Conservation (phyloP, 2,329 filamentous ascomycete species). For the Capronia coronata region DNA sequence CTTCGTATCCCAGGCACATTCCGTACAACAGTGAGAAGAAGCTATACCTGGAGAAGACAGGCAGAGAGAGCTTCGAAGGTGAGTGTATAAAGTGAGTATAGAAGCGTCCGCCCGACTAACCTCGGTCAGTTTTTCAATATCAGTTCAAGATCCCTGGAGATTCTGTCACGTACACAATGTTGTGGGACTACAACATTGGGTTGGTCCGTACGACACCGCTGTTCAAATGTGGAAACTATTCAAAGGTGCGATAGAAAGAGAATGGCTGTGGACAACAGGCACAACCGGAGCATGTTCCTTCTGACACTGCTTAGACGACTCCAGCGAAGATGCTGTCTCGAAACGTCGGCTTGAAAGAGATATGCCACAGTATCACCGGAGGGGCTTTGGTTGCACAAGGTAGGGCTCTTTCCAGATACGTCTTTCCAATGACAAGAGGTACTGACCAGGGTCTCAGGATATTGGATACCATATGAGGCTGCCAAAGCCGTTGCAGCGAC, state of each 20-base stretch:
- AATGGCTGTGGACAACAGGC: not conserved
- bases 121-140: conserved; percentile 69
- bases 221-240: conserved; percentile 82
- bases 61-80: conserved; percentile 85
- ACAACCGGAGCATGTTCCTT: not conserved
- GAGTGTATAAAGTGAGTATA: conserved; percentile 30
- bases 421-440: conserved; percentile 13
- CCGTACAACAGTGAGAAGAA: conserved; percentile 96
- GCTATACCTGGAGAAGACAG: conserved; percentile 76
- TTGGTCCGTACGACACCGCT: conserved; percentile 90
- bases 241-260: conserved; percentile 58
- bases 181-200: conserved; percentile 97
- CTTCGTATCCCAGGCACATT: conserved; percentile 64
- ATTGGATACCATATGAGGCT: conserved; percentile 91
- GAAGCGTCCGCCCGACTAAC: conserved; percentile 9
- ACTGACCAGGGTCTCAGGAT: conserved; percentile 52
- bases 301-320: conserved; percentile 57
- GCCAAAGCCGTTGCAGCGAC: conserved; percentile 81
- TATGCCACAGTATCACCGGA: conserved; percentile 90
- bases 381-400: conserved; percentile 86
- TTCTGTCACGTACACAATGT: conserved; percentile 63
- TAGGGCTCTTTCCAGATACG: conserved; percentile 36
- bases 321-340: conserved; percentile 73
- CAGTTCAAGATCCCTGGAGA: conserved; percentile 66
- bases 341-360: conserved; percentile 78